These are phyloP conservation scores for Solanum microdontum DNA, from an alignment of 257 asterid genomes.

Conservation along the genomic window DNA sequence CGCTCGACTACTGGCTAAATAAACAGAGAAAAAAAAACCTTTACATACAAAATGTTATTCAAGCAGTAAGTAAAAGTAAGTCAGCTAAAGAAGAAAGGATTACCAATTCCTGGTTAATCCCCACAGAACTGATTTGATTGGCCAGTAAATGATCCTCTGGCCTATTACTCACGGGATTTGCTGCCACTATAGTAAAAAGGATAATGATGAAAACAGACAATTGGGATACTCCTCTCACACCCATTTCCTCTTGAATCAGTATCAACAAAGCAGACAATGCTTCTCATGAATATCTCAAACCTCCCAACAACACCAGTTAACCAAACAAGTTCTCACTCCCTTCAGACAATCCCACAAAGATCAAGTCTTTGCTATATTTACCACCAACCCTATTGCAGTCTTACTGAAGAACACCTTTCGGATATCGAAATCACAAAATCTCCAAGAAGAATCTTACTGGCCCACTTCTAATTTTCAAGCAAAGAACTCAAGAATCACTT, in stretches of 20 bases:
- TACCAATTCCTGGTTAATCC: constrained; percentile 49
- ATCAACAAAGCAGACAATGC: constrained; percentile 11
- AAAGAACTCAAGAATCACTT: neutral
- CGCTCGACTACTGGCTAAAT: neutral
- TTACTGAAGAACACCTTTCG: constrained; percentile 4
- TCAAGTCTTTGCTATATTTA: constrained; percentile 20
- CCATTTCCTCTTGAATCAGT: constrained; percentile 35
- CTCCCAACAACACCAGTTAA: neutral
- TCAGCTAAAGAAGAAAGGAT: neutral
- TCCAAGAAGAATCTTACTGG: constrained; percentile 1
- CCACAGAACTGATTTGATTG: constrained; percentile 26
- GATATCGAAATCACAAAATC: constrained; percentile 6
- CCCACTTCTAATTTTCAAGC: neutral
- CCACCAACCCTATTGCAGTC: constrained; percentile 13
- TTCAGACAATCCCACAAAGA: neutral
- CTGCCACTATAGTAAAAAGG: constrained; percentile 23
- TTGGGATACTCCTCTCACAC: constrained; percentile 17
- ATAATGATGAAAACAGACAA: constrained; percentile 24
- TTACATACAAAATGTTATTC: neutral
- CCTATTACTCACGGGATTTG: constrained; percentile 27
- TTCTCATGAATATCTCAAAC: constrained; percentile 17
- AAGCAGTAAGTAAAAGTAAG: neutral
- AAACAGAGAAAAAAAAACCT: neutral
- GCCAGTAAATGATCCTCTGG: constrained; percentile 26
- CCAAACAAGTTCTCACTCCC: neutral